Evolutionary conservation across 164 flowering plant genomes (phyloP), one percentile per base, ranked within the genome.

Genomic region (Cinnamomum micranthum): DNA sequence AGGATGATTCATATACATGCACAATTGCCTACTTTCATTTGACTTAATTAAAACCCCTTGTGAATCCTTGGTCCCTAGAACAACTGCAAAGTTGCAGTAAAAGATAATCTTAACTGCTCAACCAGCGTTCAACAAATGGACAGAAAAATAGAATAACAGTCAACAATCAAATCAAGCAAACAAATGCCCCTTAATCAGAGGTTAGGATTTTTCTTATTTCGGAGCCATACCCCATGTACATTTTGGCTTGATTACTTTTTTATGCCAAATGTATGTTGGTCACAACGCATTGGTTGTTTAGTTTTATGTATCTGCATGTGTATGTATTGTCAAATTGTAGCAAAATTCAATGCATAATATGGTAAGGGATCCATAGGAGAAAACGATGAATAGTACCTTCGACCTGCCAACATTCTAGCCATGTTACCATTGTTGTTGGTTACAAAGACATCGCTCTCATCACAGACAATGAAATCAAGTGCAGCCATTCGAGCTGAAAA

Each of bases 401-500:
- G 81, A 74, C 99, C 99, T 51, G 98, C 97, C 76, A 96, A 80
- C 65, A 96, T 94, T 85, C 74, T 89, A 4, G 98, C 99, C 99
- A 96, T 96, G 81, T 96, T 96, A 50, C 99, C 99, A 80, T 96
- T 96, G 89, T 96, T 94, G 82, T 96, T 96, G 77, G 99, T 90
- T 13, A 94, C 97, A 84, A 96, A 96, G 12, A 92, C 98, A 85
- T 96, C 97, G 72, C 99, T 96, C 77, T 91, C 95, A 78, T 94
- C 98, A 79, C 99, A 92, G 33, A 94, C 99, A 67, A 91, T 88
- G 82, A 90, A 96, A 71, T 96, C 99, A 58, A 96, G 89, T 50
- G 99, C 99, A 82, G 99, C 99, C 99, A 94, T 91, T 59, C 99
- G 89, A 52, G 99, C 88, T 67, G 99, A 96, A 82, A 86, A 96